These are phyloP conservation scores for Cadophora sp. DNA, from an alignment of 2,329 filamentous ascomycete species.

Conservation along the genomic window DNA sequence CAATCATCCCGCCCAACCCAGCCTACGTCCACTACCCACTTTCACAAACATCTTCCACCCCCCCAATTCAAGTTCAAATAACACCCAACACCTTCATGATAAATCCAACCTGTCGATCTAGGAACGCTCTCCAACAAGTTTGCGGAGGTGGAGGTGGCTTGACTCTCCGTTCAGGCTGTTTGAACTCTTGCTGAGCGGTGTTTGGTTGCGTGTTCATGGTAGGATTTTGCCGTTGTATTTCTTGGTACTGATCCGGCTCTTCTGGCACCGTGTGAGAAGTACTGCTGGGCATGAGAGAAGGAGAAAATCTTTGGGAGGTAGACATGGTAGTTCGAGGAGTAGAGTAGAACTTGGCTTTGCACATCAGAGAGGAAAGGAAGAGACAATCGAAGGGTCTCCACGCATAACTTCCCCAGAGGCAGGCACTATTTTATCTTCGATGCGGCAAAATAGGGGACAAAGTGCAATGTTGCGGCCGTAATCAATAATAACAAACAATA, in stretches of 20 bases:
- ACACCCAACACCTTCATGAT: neutral
- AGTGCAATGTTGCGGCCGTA: no score
- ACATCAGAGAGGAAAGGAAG: no score
- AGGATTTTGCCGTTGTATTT: neutral
- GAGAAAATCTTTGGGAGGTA: no score
- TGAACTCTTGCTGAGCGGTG: neutral
- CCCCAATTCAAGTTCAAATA: neutral
- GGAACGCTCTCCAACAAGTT: neutral
- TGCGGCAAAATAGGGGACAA: no score
- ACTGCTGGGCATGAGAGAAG: no score
- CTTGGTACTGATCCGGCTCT: conserved; percentile 42
- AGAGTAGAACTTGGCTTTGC: no score
- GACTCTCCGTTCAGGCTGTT: neutral
- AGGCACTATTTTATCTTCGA: no score
- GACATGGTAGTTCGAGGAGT: no score
- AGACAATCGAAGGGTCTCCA: no score
- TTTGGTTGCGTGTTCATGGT: neutral
- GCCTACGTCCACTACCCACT: neutral
- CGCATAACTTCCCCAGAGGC: no score
- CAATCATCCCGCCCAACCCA: neutral
- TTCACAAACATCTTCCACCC: neutral
- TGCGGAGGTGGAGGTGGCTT: neutral
- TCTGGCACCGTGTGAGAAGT: no score
- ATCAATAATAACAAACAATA: no score
- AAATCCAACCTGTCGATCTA: neutral